Evolutionary conservation across 495 filamentous ascomycete genomes (phyloP).

Genomic region (Neurospora sp.): DNA sequence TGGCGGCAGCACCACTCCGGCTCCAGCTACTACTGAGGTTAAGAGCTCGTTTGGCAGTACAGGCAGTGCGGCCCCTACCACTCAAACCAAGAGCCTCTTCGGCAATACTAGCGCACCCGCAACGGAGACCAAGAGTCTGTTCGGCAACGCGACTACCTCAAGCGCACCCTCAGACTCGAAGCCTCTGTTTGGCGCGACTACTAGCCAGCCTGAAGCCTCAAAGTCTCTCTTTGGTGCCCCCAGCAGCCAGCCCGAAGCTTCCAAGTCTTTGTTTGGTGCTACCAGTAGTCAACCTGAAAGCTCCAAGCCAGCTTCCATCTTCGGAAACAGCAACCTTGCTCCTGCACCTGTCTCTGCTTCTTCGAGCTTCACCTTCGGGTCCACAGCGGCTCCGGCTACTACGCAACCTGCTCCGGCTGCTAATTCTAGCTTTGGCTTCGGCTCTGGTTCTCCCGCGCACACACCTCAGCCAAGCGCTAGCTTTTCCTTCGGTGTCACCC

Average conservation of each 20-base stretch:
- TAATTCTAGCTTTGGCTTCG: constrained; percentile 11
- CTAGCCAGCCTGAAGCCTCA: constrained; percentile 2
- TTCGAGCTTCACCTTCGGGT: constrained; percentile 20
- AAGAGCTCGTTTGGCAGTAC: constrained; percentile 12
- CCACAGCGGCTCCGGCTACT: constrained; percentile 13
- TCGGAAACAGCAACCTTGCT: constrained; percentile 8
- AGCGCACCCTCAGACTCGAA: constrained; percentile 12
- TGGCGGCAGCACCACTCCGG: constrained; percentile 4
- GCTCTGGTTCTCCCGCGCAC: constrained; percentile 14
- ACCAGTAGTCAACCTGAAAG: constrained; percentile 3
- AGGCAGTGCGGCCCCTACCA: constrained; percentile 4
- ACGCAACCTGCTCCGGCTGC: constrained; percentile 16
- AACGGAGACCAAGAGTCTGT: constrained; percentile 4
- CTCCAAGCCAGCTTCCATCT: constrained; percentile 5
- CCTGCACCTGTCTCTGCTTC: constrained; percentile 8
- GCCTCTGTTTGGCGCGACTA: constrained; percentile 13
- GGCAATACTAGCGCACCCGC: neutral
- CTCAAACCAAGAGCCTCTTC: constrained; percentile 17
- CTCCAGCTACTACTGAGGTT: constrained; percentile 4
- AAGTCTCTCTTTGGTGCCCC: constrained; percentile 15
- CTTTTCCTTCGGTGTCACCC: constrained; percentile 6
- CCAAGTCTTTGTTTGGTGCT: constrained; percentile 17
- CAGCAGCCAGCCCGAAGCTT: constrained; percentile 4
- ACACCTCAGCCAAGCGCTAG: constrained; percentile 22
- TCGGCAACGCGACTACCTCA: constrained; percentile 2